These are phyloP conservation scores for Helenozyma baotianmanensis DNA, from an alignment of 805 yeast genomes.

Conservation along the genomic window DNA sequence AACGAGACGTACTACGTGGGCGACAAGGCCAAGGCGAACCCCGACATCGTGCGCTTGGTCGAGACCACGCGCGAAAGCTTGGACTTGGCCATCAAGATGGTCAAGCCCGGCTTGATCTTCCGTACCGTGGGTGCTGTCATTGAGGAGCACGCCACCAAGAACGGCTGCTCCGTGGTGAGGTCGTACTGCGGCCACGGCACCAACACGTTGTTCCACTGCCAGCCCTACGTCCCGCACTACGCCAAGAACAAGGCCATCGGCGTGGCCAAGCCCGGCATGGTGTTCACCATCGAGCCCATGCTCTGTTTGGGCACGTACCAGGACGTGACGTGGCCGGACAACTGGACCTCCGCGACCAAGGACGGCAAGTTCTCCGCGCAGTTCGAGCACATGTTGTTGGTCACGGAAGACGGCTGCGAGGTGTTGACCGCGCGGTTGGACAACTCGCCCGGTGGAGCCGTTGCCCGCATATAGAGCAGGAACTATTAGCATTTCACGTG, in stretches of 20 bases:
- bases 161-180: constrained; percentile 82
- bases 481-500: too few species aligned
- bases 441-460: constrained; percentile 85
- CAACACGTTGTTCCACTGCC: constrained; percentile 80
- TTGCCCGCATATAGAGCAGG: constrained; percentile 46
- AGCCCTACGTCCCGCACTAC: constrained; percentile 92
- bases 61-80: constrained; percentile 84
- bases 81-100: constrained; percentile 74
- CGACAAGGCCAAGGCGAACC: constrained; percentile 72
- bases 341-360: constrained; percentile 90
- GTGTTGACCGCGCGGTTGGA: constrained; percentile 78
- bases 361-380: constrained; percentile 93
- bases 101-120: constrained; percentile 90
- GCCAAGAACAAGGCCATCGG: constrained; percentile 92
- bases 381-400: constrained; percentile 88
- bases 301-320: constrained; percentile 76
- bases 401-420: constrained; percentile 92
- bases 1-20: constrained; percentile 98
- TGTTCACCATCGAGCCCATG: constrained; percentile 98
- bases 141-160: constrained; percentile 76
- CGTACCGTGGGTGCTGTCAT: constrained; percentile 83
- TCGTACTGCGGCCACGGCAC: constrained; percentile 94
- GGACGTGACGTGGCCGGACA: constrained; percentile 92
- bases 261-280: constrained; percentile 91
- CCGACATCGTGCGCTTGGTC: constrained; percentile 81